Conservation (phyloP, 1,139 yeast species). For the Geotrichum australiense region DNA sequence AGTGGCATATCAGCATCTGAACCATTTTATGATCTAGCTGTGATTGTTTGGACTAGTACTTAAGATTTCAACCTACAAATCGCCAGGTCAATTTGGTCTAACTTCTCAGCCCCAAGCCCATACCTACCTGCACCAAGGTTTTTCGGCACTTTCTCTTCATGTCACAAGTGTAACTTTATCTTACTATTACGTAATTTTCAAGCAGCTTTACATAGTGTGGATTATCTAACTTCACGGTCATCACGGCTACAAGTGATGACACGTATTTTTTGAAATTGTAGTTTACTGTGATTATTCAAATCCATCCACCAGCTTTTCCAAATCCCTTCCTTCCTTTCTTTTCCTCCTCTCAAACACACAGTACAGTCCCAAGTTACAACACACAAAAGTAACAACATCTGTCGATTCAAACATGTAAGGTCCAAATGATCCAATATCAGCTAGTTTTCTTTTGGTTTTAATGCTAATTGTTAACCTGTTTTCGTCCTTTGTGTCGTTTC, state of each 20-base stretch:
- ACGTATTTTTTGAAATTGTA: constrained; percentile 9
- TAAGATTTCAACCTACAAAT: too few relatives aligned
- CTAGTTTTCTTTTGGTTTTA: background rate
- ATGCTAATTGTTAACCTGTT: background rate
- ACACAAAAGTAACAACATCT: background rate
- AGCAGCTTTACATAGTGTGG: background rate
- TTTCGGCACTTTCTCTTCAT: constrained; percentile 6
- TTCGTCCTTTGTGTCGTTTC: background rate
- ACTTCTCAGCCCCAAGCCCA: too few relatives aligned
- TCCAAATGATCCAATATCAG: too few relatives aligned
- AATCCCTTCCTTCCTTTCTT: constrained; percentile 2
- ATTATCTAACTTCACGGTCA: too few relatives aligned
- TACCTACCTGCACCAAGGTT: constrained; percentile 2
- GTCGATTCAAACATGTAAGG: too few relatives aligned
- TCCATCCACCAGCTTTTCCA: constrained; percentile 2
- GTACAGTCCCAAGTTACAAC: background rate
- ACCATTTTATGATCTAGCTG: too few relatives aligned
- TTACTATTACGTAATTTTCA: background rate
- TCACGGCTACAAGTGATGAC: constrained; percentile 1
- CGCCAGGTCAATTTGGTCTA: too few relatives aligned
- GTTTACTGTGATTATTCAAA: background rate
- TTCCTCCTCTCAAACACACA: background rate
- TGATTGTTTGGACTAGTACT: too few relatives aligned
- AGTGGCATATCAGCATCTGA: too few relatives aligned
- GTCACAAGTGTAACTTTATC: background rate